phyloP scores from a whole-genome alignment of 2,329 filamentous ascomycete species.

The Pyricularia grisea region DNA sequence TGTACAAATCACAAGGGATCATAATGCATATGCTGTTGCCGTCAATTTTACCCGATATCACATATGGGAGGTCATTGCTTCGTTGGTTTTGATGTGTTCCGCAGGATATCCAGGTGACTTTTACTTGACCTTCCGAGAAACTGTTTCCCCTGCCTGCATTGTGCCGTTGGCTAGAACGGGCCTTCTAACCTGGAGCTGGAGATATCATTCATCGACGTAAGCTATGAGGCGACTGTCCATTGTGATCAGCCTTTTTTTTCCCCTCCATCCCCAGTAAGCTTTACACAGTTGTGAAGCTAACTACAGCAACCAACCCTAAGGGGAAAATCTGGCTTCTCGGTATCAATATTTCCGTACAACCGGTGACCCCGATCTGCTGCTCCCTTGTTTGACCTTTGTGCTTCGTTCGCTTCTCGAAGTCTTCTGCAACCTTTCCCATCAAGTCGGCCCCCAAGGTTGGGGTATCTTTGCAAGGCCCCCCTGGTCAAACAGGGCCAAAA shows the following conservation, averaged over 20 bases:
- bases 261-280: too few relatives aligned
- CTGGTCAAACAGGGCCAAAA: background rate
- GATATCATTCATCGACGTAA: background rate
- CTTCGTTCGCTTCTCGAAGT: background rate
- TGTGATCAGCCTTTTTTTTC: too few relatives aligned
- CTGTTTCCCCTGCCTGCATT: too few relatives aligned
- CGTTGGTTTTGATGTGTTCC: too few relatives aligned
- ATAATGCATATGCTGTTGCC: background rate
- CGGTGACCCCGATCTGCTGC: background rate
- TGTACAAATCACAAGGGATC: background rate
- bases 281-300: background rate
- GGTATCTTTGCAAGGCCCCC: background rate
- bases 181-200: too few relatives aligned
- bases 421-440: background rate
- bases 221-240: background rate
- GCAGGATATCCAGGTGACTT: too few relatives aligned
- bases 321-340: background rate
- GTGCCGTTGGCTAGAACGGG: too few relatives aligned
- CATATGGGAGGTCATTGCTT: background rate
- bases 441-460: background rate
- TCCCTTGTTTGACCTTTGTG: background rate
- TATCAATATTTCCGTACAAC: background rate
- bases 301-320: background rate
- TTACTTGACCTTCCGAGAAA: too few relatives aligned
- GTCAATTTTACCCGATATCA: background rate